Percentiles rank a stretch among this genome's conserved stretches.
Conservation (phyloP, 495 filamentous ascomycete genomes). For the Cryomyces minteri region DNA sequence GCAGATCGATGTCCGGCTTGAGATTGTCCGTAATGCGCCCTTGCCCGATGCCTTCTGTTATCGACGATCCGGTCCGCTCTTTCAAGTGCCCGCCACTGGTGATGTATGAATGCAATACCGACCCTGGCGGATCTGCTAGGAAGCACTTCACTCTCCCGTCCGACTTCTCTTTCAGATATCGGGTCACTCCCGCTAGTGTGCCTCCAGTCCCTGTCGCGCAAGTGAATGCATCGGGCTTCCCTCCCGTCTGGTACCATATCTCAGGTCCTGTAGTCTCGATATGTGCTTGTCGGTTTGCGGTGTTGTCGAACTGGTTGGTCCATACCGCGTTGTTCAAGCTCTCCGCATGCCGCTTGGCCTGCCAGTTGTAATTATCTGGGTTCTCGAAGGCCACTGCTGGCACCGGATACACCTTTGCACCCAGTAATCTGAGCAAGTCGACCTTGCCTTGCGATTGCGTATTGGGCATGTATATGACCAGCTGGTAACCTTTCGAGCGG, state of each 20-base stretch:
- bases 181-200: constrained; percentile 75
- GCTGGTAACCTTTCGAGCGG: constrained; percentile 76
- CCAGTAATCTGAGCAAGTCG: constrained; percentile 75
- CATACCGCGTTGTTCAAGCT: constrained; percentile 76
- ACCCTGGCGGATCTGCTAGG: constrained; percentile 86
- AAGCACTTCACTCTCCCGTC: constrained; percentile 69
- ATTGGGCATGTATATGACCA: constrained; percentile 99
- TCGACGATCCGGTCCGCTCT: constrained; percentile 72
- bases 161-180: constrained; percentile 74
- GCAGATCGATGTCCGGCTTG: constrained; percentile 58
- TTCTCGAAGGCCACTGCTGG: constrained; percentile 94
- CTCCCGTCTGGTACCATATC: constrained; percentile 86
- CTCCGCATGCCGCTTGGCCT: constrained; percentile 78
- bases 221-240: constrained; percentile 82
- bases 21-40: constrained; percentile 93
- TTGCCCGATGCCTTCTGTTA: constrained; percentile 96
- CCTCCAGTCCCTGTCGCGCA: constrained; percentile 89
- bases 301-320: constrained; percentile 99
- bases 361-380: constrained; percentile 94
- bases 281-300: constrained; percentile 81
- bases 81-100: constrained; percentile 61
- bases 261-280: constrained; percentile 95
- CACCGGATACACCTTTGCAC: constrained; percentile 96
- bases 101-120: constrained; percentile 83
- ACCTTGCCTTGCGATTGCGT: constrained; percentile 97